A percentile compares a stretch with the other conserved stretches of the same genome.
phyloP scores from a whole-genome alignment of 2,329 filamentous ascomycete species.

The Bipolaris oryzae region DNA sequence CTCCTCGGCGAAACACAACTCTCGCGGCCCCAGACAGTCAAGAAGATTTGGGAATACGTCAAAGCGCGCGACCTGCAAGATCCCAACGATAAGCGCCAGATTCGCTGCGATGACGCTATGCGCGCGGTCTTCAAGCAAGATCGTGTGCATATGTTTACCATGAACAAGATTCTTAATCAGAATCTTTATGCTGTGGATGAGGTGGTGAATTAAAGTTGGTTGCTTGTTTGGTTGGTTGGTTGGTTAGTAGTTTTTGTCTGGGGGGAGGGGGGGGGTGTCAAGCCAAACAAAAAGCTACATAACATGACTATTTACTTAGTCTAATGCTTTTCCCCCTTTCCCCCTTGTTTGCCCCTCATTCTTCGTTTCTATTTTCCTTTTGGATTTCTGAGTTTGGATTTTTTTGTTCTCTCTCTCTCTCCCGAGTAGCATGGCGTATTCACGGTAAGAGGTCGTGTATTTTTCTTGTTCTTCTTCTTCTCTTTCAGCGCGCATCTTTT shows the following conservation, averaged over 20 bases:
- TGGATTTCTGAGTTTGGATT: not conserved
- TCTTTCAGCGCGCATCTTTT: not conserved
- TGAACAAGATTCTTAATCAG: constrained; percentile 94
- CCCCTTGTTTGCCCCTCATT: not conserved
- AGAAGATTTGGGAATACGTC: constrained; percentile 95
- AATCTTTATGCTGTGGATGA: constrained; percentile 89
- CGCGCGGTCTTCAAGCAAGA: constrained; percentile 89
- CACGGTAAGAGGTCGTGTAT: not conserved
- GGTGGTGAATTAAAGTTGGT: constrained; percentile 11
- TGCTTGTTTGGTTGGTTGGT: not conserved
- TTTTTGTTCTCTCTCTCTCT: not conserved
- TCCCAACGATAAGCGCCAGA: constrained; percentile 88
- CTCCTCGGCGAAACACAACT: constrained; percentile 78
- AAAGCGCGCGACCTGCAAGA: constrained; percentile 88
- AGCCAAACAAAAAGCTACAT: no score
- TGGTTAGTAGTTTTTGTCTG: no score
- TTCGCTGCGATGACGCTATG: constrained; percentile 90
- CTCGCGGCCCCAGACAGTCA: constrained; percentile 92
- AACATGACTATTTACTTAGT: not conserved
- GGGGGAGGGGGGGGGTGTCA: no score
- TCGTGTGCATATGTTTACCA: constrained; percentile 97
- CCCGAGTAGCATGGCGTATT: not conserved
- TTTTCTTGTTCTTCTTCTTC: no score
- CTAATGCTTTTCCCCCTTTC: not conserved
- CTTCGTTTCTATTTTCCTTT: not conserved